phyloP scores from a whole-genome alignment of 139 green algal species.

The Tetraselmis striata region DNA sequence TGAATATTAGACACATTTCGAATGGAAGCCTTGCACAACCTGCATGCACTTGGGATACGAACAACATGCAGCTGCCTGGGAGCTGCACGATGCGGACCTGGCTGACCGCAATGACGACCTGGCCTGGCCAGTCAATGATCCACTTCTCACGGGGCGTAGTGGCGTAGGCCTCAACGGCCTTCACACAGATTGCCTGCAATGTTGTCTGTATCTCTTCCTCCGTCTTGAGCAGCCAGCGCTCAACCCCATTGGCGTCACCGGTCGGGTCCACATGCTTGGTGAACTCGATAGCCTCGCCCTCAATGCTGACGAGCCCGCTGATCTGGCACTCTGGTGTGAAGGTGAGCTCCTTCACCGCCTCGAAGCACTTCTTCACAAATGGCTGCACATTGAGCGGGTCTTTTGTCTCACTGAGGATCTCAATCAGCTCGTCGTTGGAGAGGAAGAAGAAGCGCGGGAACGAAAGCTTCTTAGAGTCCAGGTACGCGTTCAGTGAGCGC shows the following conservation, averaged over 20 bases:
- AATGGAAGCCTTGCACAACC: too few species aligned
- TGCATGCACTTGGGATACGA: conserved; percentile 26
- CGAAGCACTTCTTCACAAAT: conserved; percentile 63
- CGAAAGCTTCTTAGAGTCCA: conserved; percentile 38
- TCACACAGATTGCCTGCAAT: conserved; percentile 26
- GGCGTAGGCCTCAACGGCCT: conserved; percentile 35
- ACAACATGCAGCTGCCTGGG: conserved; percentile 23
- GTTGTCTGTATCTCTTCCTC: conserved; percentile 42
- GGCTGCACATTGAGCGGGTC: conserved; percentile 47
- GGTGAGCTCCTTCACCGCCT: conserved; percentile 41
- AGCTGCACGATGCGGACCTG: too few species aligned
- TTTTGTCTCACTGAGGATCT: conserved; percentile 58
- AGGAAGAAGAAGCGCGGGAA: conserved; percentile 45
- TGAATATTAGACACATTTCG: too few species aligned
- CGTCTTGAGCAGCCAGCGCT: conserved; percentile 48
- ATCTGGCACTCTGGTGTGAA: conserved; percentile 35
- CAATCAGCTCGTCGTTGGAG: conserved; percentile 55
- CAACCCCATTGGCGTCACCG: conserved; percentile 38
- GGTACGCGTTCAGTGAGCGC: conserved; percentile 40
- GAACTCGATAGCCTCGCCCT: conserved; percentile 43
- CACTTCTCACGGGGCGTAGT: conserved; percentile 28
- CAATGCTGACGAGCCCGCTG: conserved; percentile 27
- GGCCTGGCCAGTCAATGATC: conserved; percentile 44
- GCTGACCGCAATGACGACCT: conserved; percentile 43
- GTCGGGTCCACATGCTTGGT: conserved; percentile 24